These are phyloP conservation scores for Datura wrightii DNA, from an alignment of 257 asterid genomes.

Conservation along the genomic window DNA sequence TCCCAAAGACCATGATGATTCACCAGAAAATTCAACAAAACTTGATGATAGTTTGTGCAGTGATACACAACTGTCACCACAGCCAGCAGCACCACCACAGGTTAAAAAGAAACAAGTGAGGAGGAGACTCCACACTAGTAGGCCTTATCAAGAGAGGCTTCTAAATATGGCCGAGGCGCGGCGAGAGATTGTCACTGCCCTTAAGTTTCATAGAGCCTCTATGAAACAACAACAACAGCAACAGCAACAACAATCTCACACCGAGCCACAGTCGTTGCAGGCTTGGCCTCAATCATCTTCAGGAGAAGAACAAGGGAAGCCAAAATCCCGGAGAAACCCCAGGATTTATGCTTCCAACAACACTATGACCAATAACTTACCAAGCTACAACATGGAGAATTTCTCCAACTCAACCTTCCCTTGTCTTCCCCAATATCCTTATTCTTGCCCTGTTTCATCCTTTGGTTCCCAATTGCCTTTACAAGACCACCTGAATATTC, in stretches of 20 bases:
- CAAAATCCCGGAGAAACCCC: conserved; percentile 68
- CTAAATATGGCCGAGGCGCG: conserved; percentile 99
- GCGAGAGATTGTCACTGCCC: conserved; percentile 92
- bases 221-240: conserved; percentile 68
- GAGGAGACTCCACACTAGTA: conserved; percentile 86
- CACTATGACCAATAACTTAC: conserved; percentile 42
- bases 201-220: conserved; percentile 90
- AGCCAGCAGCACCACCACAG: conserved; percentile 42
- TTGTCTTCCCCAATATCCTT: conserved; percentile 52
- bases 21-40: conserved; percentile 48
- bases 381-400: conserved; percentile 46
- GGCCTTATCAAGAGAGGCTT: conserved; percentile 96
- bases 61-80: conserved; percentile 39
- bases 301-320: conserved; percentile 56
- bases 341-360: conserved; percentile 66
- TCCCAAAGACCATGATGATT: conserved; percentile 49
- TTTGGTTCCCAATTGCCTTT: conserved; percentile 49
- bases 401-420: conserved; percentile 49
- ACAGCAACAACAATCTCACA: conserved; percentile 38
- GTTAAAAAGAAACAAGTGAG: conserved; percentile 76
- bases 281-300: conserved; percentile 46
- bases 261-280: conserved; percentile 48
- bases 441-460: conserved; percentile 63
- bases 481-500: conserved; percentile 66
- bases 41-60: conserved; percentile 40